Conservation (phyloP, 495 filamentous ascomycete genomes). For the Aspergillus bridgeri region DNA sequence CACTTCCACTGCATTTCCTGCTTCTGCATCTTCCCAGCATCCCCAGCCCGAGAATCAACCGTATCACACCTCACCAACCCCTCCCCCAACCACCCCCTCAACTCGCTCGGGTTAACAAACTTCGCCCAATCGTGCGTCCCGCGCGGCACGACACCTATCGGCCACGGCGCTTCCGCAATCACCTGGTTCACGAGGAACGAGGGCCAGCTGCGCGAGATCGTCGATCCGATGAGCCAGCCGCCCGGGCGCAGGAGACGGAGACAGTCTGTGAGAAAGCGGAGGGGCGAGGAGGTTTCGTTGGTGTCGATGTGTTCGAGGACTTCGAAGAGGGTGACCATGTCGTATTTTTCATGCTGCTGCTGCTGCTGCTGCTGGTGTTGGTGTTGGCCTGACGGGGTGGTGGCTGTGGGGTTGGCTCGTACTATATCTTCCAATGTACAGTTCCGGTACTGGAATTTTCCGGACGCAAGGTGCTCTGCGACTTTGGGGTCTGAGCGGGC, state of each 20-base stretch:
- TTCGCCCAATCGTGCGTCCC: constrained; percentile 96
- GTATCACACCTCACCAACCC: constrained; percentile 30
- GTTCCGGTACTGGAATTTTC: constrained; percentile 67
- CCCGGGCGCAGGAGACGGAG: constrained; percentile 78
- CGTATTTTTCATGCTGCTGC: constrained; percentile 39
- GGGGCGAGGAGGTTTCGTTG: constrained; percentile 48
- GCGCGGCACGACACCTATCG: constrained; percentile 79
- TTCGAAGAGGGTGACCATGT: constrained; percentile 86
- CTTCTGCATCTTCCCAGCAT: constrained; percentile 51
- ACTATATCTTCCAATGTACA: constrained; percentile 66
- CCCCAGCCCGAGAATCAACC: constrained; percentile 25
- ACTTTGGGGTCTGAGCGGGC: constrained; percentile 61
- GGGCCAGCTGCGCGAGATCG: constrained; percentile 81
- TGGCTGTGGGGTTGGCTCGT: constrained; percentile 19
- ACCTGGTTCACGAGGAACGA: constrained; percentile 91
- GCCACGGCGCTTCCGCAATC: constrained; percentile 74
- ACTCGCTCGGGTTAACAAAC: constrained; percentile 84
- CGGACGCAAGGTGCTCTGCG: constrained; percentile 40
- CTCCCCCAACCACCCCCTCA: constrained; percentile 58
- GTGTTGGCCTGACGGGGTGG: too few species aligned
- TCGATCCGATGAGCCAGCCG: constrained; percentile 87
- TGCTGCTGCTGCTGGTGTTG: background rate
- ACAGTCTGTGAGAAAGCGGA: constrained; percentile 64
- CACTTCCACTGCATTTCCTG: constrained; percentile 60
- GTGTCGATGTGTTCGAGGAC: constrained; percentile 82